Percentiles rank a stretch among this genome's conserved stretches.
phyloP scores from a whole-genome alignment of 352 stramenopile genomes.

The Phytophthora megakarya region DNA sequence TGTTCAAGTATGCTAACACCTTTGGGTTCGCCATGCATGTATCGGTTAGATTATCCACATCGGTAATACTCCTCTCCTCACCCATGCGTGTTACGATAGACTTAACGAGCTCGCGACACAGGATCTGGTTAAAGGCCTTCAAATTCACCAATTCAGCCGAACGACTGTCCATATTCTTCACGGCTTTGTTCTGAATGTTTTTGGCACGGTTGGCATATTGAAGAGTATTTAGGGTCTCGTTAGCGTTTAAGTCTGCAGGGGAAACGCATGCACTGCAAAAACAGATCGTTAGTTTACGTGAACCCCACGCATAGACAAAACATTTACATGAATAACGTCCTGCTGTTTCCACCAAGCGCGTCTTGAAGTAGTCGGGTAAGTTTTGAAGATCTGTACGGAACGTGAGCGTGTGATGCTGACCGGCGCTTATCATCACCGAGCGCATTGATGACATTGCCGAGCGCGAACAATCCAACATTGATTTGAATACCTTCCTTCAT shows the following conservation, averaged over 20 bases:
- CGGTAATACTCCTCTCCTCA: constrained; percentile 20
- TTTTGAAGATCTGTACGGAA: constrained; percentile 86
- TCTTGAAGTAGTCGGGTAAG: constrained; percentile 84
- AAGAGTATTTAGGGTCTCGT: constrained; percentile 84
- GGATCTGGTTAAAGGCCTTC: constrained; percentile 68
- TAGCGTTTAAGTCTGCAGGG: constrained; percentile 65
- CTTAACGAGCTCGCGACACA: constrained; percentile 74
- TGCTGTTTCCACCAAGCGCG: constrained; percentile 86
- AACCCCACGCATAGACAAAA: not conserved
- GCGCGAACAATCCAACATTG: constrained; percentile 81
- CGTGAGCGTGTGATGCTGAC: constrained; percentile 53
- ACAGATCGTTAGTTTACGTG: not conserved
- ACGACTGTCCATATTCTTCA: constrained; percentile 88
- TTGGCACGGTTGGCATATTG: constrained; percentile 88
- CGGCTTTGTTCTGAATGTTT: constrained; percentile 90
- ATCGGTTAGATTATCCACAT: constrained; percentile 44
- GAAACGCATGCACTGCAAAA: constrained; percentile 80
- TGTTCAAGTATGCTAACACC: constrained; percentile 58
- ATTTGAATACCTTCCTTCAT: constrained; percentile 93
- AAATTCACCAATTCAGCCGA: constrained; percentile 73
- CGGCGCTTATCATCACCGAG: constrained; percentile 73
- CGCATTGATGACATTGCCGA: constrained; percentile 90
- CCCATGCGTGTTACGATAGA: constrained; percentile 42
- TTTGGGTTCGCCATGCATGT: constrained; percentile 49
- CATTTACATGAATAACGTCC: constrained; percentile 87